A percentile compares a stretch with the other conserved stretches of the same genome.
Conservation (phyloP, 164 flowering plant species). For the Akebia trifoliata region DNA sequence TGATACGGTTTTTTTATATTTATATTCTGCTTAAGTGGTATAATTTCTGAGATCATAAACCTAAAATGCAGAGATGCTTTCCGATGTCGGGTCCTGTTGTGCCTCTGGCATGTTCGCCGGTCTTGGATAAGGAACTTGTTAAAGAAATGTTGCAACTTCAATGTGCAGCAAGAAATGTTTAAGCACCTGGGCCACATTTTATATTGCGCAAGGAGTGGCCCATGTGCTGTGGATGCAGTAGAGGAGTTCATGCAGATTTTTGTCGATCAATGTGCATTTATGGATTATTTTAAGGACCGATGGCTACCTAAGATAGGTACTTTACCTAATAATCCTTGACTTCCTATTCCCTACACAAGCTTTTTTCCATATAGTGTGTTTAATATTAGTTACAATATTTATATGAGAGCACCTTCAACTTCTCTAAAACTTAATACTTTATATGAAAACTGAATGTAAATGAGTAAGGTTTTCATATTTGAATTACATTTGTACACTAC, state of each 20-base stretch:
- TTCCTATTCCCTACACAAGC: not conserved
- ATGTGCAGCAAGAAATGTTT: constrained; percentile 47
- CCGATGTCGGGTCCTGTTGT: constrained; percentile 42
- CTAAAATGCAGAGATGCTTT: constrained; percentile 37
- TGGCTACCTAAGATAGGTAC: constrained; percentile 52
- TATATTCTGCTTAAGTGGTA: not conserved
- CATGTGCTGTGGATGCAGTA: constrained; percentile 30
- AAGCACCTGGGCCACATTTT: constrained; percentile 41
- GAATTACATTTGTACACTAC: too few relatives aligned
- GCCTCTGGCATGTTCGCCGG: constrained; percentile 52
- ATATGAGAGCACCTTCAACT: too few relatives aligned
- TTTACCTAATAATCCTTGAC: not conserved
- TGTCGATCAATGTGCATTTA: constrained; percentile 45
- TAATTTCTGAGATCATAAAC: constrained; percentile 8
- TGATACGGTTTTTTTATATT: not conserved
- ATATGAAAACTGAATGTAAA: too few relatives aligned
- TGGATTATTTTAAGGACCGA: constrained; percentile 38
- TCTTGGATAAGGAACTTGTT: constrained; percentile 42
- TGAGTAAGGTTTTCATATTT: too few relatives aligned
- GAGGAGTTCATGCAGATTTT: constrained; percentile 49
- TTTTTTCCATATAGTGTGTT: not conserved
- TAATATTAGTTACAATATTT: not conserved
- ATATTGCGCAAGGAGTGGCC: constrained; percentile 33
- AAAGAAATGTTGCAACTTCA: constrained; percentile 42
- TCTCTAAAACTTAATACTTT: too few relatives aligned